These are phyloP conservation scores for Penicillium bovifimosum DNA, from an alignment of 495 filamentous ascomycete species.

Conservation along the genomic window DNA sequence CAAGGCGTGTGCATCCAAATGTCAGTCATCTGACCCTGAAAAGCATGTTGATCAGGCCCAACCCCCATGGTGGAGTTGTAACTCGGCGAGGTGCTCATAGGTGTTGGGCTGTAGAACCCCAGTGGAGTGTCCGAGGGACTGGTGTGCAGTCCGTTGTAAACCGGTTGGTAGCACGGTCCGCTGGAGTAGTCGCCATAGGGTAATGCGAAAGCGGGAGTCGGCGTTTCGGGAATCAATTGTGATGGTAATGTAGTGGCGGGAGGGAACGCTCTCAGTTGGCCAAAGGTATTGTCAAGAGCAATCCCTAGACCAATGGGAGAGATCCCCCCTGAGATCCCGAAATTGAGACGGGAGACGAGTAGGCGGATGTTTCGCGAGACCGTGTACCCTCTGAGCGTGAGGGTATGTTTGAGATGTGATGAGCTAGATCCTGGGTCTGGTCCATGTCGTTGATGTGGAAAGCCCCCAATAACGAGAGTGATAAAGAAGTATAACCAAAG, in stretches of 20 bases:
- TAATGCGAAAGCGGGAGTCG: conserved; percentile 14
- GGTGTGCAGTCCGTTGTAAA: conserved; percentile 13
- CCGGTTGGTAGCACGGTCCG: conserved; percentile 6
- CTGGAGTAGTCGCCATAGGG: conserved; percentile 15
- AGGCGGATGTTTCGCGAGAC: conserved; percentile 14
- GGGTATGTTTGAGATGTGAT: conserved; percentile 6
- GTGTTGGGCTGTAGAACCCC: conserved; percentile 21
- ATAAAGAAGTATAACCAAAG: conserved; percentile 1
- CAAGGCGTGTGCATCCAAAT: conserved; percentile 24
- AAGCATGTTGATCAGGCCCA: conserved; percentile 2
- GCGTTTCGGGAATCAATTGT: conserved; percentile 13
- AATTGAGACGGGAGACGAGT: conserved; percentile 19
- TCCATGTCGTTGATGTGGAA: conserved; percentile 11
- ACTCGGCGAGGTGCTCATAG: conserved; percentile 22
- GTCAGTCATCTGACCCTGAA: conserved; percentile 5
- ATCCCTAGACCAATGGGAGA: conserved; percentile 30
- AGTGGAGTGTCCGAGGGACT: conserved; percentile 19
- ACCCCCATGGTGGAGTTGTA: conserved; percentile 22
- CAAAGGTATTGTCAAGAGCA: conserved; percentile 14
- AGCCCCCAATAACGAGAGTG: not conserved
- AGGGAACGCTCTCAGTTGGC: conserved; percentile 14
- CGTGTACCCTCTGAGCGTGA: conserved; percentile 14
- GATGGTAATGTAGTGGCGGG: conserved; percentile 15
- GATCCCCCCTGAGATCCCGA: conserved; percentile 10
- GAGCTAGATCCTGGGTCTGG: conserved; percentile 1